Base-by-base conservation (phyloP, 2,329 filamentous ascomycete species). In the Alternaria postmessia region DNA sequence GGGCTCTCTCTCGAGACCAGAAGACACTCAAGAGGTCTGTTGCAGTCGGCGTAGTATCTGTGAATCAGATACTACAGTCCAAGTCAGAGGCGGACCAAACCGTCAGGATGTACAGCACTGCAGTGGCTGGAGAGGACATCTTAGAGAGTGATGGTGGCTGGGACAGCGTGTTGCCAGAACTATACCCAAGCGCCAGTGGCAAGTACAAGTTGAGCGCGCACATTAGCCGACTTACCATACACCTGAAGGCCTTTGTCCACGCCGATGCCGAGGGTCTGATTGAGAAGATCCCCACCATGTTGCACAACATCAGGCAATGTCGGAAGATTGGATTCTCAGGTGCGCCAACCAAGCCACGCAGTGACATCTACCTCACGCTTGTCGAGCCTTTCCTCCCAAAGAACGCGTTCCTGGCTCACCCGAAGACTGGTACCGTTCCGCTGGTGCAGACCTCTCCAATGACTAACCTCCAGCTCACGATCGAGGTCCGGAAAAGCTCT, bases 261-360 rank as follows among this genome's bases (percentile, higher is more conserved):
- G 83, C 87, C 1, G 93, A 98, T 70, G 88, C 93, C 1, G 93
- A 96, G 66, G 83, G 81, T 0, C 85, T 99, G 41, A 91, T 98
- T 73, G 92, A 91, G 72, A 88, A 90, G 48, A 97, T 93, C 3
- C 95, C 95, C 0, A 98, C 94, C 0, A 81, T 96, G 14, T 87
- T 99, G 14, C 90, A 96, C 51, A 89, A 91, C 52, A 87, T 98
- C 61, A 85, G 85, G 58, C 91, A 91, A 76, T 96, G 94, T 0
- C 90, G 85, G 70, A 95, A 95, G 76, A 94, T 98, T 77, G 95
- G 94, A 2, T 98, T 99, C 76, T 92, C 94, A 4, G 94, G 94
- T 12, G 94, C 94, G 2, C 94, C 95, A 0, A 93, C 91, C 0
- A 94, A 93, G 75, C 85, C 91, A 16, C 86, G 96, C 70, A 97